Percentiles rank a stretch among this genome's conserved stretches.
Conservation (phyloP, 2,329 filamentous ascomycete genomes). For the Ceratocystis huliohia region DNA sequence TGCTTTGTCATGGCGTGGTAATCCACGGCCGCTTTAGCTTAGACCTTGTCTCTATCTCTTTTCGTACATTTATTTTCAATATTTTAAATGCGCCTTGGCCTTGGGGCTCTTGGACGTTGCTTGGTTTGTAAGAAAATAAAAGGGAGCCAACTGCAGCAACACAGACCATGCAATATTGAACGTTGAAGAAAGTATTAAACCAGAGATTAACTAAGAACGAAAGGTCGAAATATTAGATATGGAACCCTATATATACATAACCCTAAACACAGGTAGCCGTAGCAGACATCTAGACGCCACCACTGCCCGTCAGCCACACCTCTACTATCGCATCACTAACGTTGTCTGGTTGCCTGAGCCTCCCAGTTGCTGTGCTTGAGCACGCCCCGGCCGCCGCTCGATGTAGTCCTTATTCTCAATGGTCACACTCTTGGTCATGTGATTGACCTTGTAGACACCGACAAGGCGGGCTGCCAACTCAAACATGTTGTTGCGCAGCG, state of each 20-base stretch:
- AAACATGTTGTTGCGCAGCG: slow-evolving; percentile 98
- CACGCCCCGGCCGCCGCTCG: slow-evolving; percentile 29
- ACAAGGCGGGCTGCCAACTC: slow-evolving; percentile 90
- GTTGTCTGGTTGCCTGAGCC: slow-evolving; percentile 12
- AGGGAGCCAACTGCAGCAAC: no score
- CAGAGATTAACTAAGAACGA: no score
- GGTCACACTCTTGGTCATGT: slow-evolving; percentile 90
- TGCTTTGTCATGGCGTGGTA: no score
- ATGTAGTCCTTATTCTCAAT: slow-evolving; percentile 78
- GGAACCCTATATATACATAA: neutral
- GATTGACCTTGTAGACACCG: slow-evolving; percentile 98
- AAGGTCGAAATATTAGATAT: no score
- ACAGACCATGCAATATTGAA: no score
- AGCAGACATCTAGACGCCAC: neutral
- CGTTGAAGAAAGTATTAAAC: no score
- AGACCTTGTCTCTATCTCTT: no score
- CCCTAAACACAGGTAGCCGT: neutral
- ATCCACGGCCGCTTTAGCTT: no score
- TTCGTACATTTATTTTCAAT: no score
- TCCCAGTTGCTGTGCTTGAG: slow-evolving; percentile 24
- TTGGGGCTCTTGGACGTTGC: no score
- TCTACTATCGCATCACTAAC: slow-evolving; percentile 15
- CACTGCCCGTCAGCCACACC: neutral
- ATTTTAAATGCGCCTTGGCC: no score
- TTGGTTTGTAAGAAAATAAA: no score